Conservation (phyloP, 75 land plant species). For the Cryptomeria japonica region DNA sequence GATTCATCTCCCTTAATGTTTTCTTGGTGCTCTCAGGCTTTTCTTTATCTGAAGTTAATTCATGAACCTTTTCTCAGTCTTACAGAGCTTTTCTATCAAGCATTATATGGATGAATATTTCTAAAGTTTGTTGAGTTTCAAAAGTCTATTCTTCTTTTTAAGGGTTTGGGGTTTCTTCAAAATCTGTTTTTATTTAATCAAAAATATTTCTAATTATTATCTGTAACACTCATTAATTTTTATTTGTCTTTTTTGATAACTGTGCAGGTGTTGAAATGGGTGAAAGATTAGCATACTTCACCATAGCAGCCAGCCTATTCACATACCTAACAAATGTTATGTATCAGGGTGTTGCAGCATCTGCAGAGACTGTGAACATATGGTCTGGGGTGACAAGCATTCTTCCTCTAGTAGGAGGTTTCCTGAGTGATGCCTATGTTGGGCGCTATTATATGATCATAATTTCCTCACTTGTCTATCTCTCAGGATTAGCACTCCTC, state of each 20-base stretch:
- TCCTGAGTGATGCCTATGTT: constrained; percentile 19
- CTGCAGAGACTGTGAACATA: constrained; percentile 23
- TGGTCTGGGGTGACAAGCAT: constrained; percentile 23
- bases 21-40: no score
- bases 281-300: constrained; percentile 23
- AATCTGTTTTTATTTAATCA: no score
- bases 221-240: neutral
- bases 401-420: constrained; percentile 22
- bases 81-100: no score
- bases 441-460: constrained; percentile 21
- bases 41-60: no score
- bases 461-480: constrained; percentile 20
- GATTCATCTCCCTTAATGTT: no score
- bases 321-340: constrained; percentile 20
- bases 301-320: constrained; percentile 19
- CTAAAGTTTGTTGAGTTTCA: no score
- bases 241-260: neutral
- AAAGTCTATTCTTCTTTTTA: no score
- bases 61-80: no score
- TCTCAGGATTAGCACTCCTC: constrained; percentile 2
- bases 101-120: no score
- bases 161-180: no score
- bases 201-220: no score
- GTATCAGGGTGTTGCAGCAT: constrained; percentile 10
- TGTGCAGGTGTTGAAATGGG: constrained; percentile 27